Conservation (phyloP, 352 stramenopile genomes). For the Pythium pyrilobum region DNA sequence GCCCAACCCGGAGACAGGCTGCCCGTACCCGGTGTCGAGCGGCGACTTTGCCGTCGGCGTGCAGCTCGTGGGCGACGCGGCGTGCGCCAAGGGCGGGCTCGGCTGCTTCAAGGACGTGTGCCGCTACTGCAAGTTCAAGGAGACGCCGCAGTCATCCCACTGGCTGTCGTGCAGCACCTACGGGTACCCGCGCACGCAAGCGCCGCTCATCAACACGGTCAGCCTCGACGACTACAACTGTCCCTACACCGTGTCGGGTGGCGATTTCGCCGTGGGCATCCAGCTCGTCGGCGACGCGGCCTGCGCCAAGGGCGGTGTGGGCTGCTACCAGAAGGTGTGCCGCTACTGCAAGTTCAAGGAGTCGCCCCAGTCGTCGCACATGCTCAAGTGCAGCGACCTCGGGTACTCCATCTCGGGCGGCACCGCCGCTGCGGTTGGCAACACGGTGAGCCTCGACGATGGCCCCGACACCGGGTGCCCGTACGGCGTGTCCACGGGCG, state of each 20-base stretch:
- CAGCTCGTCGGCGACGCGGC: constrained; percentile 20
- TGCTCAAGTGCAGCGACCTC: not conserved
- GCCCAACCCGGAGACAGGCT: not conserved
- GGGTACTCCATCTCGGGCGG: constrained; percentile 5
- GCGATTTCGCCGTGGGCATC: constrained; percentile 24
- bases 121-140: constrained; percentile 6
- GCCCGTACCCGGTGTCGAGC: not conserved
- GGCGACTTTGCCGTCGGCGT: not conserved
- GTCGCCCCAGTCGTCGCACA: constrained; percentile 7
- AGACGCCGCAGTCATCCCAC: constrained; percentile 6
- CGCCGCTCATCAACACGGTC: too few species aligned
- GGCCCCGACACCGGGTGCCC: too few species aligned
- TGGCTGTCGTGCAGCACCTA: not conserved
- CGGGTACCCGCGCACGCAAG: not conserved
- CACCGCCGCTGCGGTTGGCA: too few species aligned
- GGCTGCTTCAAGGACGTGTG: constrained; percentile 6
- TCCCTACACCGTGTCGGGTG: too few species aligned
- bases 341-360: constrained; percentile 36
- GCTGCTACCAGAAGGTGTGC: constrained; percentile 31
- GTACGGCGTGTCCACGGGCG: too few species aligned
- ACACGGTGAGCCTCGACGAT: too few species aligned
- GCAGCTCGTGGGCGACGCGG: not conserved
- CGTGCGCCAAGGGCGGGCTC: constrained; percentile 2
- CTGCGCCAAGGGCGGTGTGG: constrained; percentile 26
- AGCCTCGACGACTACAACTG: too few species aligned